A percentile compares a stretch with the other conserved stretches of the same genome.
Conservation (phyloP, 148 eudicot genomes). For the Polygonum aviculare region DNA sequence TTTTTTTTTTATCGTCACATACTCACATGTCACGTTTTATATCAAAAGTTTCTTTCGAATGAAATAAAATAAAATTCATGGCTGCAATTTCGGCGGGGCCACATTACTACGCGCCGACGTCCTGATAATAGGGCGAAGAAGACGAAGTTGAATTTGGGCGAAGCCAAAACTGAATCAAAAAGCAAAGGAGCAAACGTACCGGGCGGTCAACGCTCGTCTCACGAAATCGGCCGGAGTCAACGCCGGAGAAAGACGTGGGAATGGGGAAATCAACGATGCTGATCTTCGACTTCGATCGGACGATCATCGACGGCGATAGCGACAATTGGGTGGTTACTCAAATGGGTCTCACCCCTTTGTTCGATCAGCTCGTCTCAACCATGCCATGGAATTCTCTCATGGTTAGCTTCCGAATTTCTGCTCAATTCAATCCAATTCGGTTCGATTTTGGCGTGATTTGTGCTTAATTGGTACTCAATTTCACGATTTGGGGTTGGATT, state of each 20-base stretch:
- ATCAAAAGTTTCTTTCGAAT: background rate
- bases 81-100: background rate
- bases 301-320: conserved; percentile 11
- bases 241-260: background rate
- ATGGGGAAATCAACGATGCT: conserved; percentile 5
- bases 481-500: background rate
- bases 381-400: conserved; percentile 7
- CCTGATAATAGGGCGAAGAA: background rate
- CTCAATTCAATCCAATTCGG: background rate
- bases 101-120: background rate
- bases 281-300: conserved; percentile 10
- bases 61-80: background rate
- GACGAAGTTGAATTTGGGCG: background rate
- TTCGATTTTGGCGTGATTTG: background rate
- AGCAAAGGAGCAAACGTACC: background rate
- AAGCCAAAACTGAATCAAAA: background rate
- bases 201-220: background rate
- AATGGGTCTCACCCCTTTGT: conserved; percentile 12
- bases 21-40: background rate
- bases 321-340: conserved; percentile 5
- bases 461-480: background rate
- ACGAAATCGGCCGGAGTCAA: background rate
- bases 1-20: too few relatives aligned
- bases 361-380: background rate
- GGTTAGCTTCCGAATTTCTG: background rate